Evolutionary conservation across 805 yeast species (phyloP), one percentile per base, ranked within the genome.

Genomic region (Starmera dryadoides): DNA sequence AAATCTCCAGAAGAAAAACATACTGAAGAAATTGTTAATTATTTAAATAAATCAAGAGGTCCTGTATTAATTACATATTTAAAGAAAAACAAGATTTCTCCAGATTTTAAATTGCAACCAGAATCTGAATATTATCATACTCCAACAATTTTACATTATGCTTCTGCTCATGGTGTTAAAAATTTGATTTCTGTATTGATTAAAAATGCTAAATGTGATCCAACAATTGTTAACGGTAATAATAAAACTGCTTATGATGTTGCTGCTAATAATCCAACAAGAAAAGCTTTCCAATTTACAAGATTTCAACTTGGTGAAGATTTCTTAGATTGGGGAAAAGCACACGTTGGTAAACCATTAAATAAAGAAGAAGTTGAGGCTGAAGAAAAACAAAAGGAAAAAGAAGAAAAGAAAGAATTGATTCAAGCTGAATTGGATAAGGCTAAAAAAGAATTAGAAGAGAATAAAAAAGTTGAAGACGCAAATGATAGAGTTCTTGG

Each of bases 71-170:
- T 82, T 1, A 62, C 77, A 1, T 85, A 77, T 51, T 43, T 89
- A 37, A 72, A 70, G 42, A 75, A 77, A 44, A 69, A 86, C 49
- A 68, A 71, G 1, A 56, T 85, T 2, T 63, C 69, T 33, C 66
- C 72, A 7, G 69, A 85, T 44, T 75, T 78, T 44, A 35, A 34
- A 16, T 57, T 91, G 5, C 58, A 69, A 28, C 96, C 96, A 0
- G 59, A 55, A 8, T 45, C 63, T 0, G 74, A 71, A 40, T 81
- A 71, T 49, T 48, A 56, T 10, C 61, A 67, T 11, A 68, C 79
- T 0, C 95, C 97, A 4, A 86, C 95, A 0, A 57, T 85, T 41
- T 63, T 93, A 23, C 95, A 88, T 53, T 86, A 68, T 55, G 91
- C 95, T 0, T 63, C 96, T 0, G 68, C 78, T 8, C 67, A 78